Evolutionary conservation across 768 basidiomycete species (phyloP).

Genomic region (Suillus subluteus): DNA sequence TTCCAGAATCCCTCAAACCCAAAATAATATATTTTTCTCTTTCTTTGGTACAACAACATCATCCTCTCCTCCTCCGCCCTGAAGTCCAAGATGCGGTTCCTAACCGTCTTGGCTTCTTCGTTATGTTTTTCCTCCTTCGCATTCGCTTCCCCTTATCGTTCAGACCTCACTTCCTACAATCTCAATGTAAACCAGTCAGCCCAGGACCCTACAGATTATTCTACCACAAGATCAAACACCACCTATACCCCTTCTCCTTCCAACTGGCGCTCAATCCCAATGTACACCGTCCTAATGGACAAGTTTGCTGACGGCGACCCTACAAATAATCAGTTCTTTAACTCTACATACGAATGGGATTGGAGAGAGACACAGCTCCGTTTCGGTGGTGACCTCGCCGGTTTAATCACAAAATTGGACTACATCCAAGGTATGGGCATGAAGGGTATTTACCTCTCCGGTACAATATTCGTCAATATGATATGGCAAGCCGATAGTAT

Average conservation of each 20-base stretch:
- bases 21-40: not conserved
- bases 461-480: conserved; percentile 94
- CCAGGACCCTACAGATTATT: conserved; percentile 65
- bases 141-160: conserved; percentile 67
- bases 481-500: conserved; percentile 95
- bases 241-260: conserved; percentile 78
- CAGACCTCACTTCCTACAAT: conserved; percentile 72
- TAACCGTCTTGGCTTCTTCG: conserved; percentile 35
- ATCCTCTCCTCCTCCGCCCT: not conserved
- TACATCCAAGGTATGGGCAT: conserved; percentile 92
- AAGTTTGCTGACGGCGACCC: conserved; percentile 96
- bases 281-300: conserved; percentile 85
- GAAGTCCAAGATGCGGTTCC: conserved; percentile 46
- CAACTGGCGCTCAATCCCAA: conserved; percentile 86
- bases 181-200: conserved; percentile 80
- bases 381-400: conserved; percentile 87
- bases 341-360: conserved; percentile 79
- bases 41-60: not conserved
- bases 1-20: not conserved
- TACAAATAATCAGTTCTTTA: conserved; percentile 88
- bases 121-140: conserved; percentile 40
- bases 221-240: conserved; percentile 57
- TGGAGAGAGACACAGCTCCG: conserved; percentile 88
- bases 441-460: conserved; percentile 84
- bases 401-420: conserved; percentile 74